phyloP scores from a whole-genome alignment of 23 red algal genomes.

The Gracilaria domingensis region DNA sequence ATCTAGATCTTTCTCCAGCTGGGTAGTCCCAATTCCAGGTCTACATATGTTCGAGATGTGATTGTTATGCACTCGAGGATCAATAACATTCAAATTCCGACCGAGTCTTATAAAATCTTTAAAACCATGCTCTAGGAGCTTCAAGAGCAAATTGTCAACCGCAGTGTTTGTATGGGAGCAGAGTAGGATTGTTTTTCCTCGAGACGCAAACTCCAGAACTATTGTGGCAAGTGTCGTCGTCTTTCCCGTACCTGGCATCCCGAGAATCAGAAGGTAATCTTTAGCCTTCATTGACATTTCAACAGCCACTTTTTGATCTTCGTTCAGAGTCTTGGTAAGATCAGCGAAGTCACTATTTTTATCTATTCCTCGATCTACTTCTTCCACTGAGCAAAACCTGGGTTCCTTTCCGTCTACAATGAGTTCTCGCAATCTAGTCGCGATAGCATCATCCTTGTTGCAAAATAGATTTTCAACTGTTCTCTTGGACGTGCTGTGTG shows the following conservation, averaged over 20 bases:
- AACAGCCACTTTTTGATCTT: slow-evolving; percentile 42
- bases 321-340: slow-evolving; percentile 32
- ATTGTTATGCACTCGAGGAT: slow-evolving; percentile 39
- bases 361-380: neutral
- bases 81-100: slow-evolving; percentile 28
- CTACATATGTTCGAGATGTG: slow-evolving; percentile 28
- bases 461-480: slow-evolving; percentile 78
- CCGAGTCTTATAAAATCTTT: slow-evolving; percentile 72
- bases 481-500: slow-evolving; percentile 66
- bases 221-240: slow-evolving; percentile 79
- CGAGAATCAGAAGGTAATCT: slow-evolving; percentile 87
- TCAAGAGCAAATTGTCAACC: slow-evolving; percentile 89
- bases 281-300: slow-evolving; percentile 17
- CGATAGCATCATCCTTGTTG: slow-evolving; percentile 3
- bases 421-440: slow-evolving; percentile 56
- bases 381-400: slow-evolving; percentile 5
- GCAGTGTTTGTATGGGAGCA: slow-evolving; percentile 86
- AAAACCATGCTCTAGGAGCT: slow-evolving; percentile 48
- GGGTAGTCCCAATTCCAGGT: slow-evolving; percentile 18
- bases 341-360: neutral
- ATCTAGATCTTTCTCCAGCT: slow-evolving; percentile 63
- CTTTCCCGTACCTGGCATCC: slow-evolving; percentile 92
- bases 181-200: slow-evolving; percentile 73
- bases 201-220: slow-evolving; percentile 36
- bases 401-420: slow-evolving; percentile 71